Base-by-base conservation (phyloP, 441 rosid species). In the Sinapis alba region DNA sequence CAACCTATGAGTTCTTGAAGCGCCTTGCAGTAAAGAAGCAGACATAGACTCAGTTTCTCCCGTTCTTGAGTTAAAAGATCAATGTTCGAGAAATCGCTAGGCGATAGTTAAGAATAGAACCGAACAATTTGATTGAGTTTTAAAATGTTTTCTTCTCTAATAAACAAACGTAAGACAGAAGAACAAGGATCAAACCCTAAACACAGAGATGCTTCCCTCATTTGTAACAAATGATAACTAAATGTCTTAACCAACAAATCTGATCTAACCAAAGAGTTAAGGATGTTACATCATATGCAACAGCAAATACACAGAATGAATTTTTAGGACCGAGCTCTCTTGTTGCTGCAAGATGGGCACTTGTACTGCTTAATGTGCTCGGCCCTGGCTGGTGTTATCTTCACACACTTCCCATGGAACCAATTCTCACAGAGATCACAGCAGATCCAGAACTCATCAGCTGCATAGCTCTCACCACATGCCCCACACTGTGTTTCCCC, bases 351-450 rank as follows among this genome's bases (percentile, higher is more conserved):
- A 61, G 88, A 81, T 19, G 93, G 93, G 76, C 93, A 88, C 77
- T 88, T 88, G 71, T 88, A 88, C 67, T 85, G 90, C 84, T 86
- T 88, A 36, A 88, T 85, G 78, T 83, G 89, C 73, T 88, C 89
- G n/a, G 93, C 93, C 71, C 86, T 85, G 9, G 93, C 88, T 32
- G 90, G 93, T 32, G 93, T 86, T 65, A 88, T 85, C 87, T 86
- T 86, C 66, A 88, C 93, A 62, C 93, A 88, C 81, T 84, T 84
- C n/a, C 93, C 91, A 76, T 87, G 89, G 76, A 67, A 90, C 95
- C 95, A 90, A 43, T 76, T 86, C 75, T 90, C 90, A 12, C 95
- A 88, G 7, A 83, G 59, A 68, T 90, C 95, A 32, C 95, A 89
- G 62, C 87, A 86, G 26, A 89, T 89, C 94, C 92, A 90, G 84